Percentiles rank a stretch among this genome's conserved stretches.
These are phyloP conservation scores for Cubamyces sp. DNA, from an alignment of 768 basidiomycete species.

Conservation along the genomic window DNA sequence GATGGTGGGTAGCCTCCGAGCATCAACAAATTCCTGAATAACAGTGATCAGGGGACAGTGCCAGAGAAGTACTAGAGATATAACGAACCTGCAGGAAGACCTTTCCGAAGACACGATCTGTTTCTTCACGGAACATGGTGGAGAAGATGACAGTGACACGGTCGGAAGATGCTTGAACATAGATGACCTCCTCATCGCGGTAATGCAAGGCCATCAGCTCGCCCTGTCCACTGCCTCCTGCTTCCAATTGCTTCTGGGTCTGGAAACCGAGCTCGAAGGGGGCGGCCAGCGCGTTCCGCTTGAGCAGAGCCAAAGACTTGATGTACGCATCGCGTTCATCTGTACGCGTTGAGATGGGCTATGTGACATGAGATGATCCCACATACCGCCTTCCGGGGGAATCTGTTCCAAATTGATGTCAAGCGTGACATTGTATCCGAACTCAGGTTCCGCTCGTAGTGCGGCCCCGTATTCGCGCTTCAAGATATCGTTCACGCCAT, in stretches of 20 bases:
- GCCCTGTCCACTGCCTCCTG: conserved; percentile 65
- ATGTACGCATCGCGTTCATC: conserved; percentile 83
- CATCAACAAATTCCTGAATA: conserved; percentile 95
- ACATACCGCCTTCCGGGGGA: conserved; percentile 78
- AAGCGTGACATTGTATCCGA: conserved; percentile 88
- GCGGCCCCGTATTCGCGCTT: conserved; percentile 81
- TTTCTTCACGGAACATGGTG: conserved; percentile 96
- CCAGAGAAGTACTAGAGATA: conserved; percentile 24
- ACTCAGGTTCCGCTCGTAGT: conserved; percentile 69
- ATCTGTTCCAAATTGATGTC: conserved; percentile 86
- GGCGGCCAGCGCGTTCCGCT: conserved; percentile 92
- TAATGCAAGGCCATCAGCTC: conserved; percentile 94
- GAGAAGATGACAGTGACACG: conserved; percentile 98
- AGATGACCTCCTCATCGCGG: conserved; percentile 96
- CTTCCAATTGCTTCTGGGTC: conserved; percentile 82
- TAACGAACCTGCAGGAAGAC: conserved; percentile 89
- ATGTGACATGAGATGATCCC: background rate
- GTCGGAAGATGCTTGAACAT: conserved; percentile 89
- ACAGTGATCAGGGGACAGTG: background rate
- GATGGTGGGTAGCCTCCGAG: conserved; percentile 88
- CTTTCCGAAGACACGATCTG: conserved; percentile 95
- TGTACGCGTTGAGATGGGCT: conserved; percentile 39
- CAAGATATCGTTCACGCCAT: conserved; percentile 82
- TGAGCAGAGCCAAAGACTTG: conserved; percentile 80
- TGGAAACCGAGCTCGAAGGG: conserved; percentile 91